Base-by-base conservation (phyloP, 495 filamentous ascomycete genomes). In the Neurospora discreta region DNA sequence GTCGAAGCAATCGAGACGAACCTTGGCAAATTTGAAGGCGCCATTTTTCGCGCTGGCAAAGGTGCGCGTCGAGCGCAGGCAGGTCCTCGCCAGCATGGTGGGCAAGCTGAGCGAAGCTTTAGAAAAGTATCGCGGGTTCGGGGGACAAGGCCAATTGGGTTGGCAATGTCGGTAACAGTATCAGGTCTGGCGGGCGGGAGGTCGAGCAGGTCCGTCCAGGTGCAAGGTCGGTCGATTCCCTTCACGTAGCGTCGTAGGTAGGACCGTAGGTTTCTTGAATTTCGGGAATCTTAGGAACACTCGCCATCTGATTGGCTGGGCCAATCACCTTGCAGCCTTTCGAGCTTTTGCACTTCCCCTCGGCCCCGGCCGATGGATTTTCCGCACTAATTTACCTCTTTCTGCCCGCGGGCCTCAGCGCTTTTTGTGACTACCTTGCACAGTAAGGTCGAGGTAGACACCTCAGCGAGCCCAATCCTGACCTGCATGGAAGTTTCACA, bases 51-150 rank as follows among this genome's bases (percentile, higher is more conserved):
- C 90, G 81, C 89, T 85, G 84, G 89, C 91, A 84, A 91, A 84
- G 77, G 89, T 85, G 87, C 93, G 92, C 87, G 89, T 87, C 80
- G 90, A 86, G 83, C 93, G 92, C 85, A 94, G 84, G 80, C 87
- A 88, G 81, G 92, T 91, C 84, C 93, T 90, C 84, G 91, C 91
- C 88, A 97, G 86, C 94, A 97, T 97, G 79, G 78, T 89, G 80
- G 83, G 82, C 84, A 81, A 80, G 76, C 74, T 83, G 82, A 78
- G 81, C 81, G 78, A 79, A 81, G 81, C 82, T 81, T 52, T 81
- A 75, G 79, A 78, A 77, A 71, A 71, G 71, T 73, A 75, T 77
- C 71, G 77, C 70, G 42, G 75, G 75, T 79, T 73, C 76, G 75
- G 71, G 74, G 74, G 80, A 79, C 80, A 76, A 76, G 79, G 80